Evolutionary conservation across 192 early-diverging fungal genomes (phyloP).

Genomic region (Paraglomus brasilianum): DNA sequence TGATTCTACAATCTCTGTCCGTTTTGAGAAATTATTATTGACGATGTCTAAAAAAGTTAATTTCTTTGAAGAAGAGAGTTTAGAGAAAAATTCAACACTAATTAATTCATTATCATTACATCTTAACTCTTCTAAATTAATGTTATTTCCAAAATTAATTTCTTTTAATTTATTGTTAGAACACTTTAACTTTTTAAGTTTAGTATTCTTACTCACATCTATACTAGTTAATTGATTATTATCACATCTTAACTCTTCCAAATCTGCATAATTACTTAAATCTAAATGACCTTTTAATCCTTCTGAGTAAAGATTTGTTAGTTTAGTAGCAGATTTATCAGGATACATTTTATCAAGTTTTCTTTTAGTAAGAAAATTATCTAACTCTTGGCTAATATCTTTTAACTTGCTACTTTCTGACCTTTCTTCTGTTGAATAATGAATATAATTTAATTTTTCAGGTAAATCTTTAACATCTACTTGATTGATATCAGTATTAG

Average conservation of each 20-base stretch:
- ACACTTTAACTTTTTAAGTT: background rate
- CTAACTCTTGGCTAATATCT: too few species aligned
- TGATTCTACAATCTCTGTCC: too few species aligned
- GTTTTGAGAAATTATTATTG: too few species aligned
- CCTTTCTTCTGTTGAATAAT: too few species aligned
- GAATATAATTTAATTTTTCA: too few species aligned
- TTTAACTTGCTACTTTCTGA: too few species aligned
- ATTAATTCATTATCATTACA: background rate
- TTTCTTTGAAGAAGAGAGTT: background rate
- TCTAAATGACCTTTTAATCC: background rate
- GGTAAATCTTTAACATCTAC: background rate
- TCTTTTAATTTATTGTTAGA: background rate
- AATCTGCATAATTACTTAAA: background rate
- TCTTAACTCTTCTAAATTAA: background rate
- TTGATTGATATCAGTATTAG: constrained; percentile 14
- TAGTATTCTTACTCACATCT: background rate
- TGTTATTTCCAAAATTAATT: background rate
- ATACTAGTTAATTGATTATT: background rate
- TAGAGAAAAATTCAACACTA: background rate
- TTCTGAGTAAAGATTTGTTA: background rate
- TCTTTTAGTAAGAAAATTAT: too few species aligned
- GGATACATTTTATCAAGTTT: too few species aligned
- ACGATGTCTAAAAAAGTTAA: too few species aligned
- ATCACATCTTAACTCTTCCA: background rate
- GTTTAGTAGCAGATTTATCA: background rate